Evolutionary conservation across 768 basidiomycete genomes (phyloP).

Genomic region (Suillus sp.): DNA sequence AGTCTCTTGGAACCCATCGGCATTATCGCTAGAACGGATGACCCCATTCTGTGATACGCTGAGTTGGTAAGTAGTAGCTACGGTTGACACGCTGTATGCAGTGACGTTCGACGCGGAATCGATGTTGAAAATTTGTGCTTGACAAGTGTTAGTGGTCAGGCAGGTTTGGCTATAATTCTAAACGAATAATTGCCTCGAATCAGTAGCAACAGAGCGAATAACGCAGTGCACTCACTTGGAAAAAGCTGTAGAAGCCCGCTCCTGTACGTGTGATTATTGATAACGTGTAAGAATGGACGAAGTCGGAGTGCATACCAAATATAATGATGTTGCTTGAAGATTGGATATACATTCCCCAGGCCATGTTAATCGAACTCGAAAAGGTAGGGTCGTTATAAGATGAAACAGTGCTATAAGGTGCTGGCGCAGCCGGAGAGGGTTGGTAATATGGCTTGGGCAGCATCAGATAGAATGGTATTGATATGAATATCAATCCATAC

Average conservation of each 20-base stretch:
- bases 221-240: constrained; percentile 35
- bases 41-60: constrained; percentile 37
- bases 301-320: constrained; percentile 37
- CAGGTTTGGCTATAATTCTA: constrained; percentile 47
- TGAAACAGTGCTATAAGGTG: constrained; percentile 41
- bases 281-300: constrained; percentile 12
- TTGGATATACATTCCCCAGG: constrained; percentile 47
- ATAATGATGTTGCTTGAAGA: constrained; percentile 45
- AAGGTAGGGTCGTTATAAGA: constrained; percentile 44
- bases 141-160: constrained; percentile 40
- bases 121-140: constrained; percentile 44
- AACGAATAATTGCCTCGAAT: neutral
- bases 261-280: constrained; percentile 28
- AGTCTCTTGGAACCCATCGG: constrained; percentile 48
- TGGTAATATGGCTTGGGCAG: constrained; percentile 50
- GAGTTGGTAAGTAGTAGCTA: constrained; percentile 46
- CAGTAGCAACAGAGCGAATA: neutral
- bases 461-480: neutral
- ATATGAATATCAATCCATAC: constrained; percentile 27
- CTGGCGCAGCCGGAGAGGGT: constrained; percentile 44
- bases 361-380: constrained; percentile 32
- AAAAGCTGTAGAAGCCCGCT: constrained; percentile 56
- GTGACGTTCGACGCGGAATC: constrained; percentile 42
- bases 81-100: constrained; percentile 51
- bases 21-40: constrained; percentile 39